These are phyloP conservation scores for Yarrowia sp. DNA, from an alignment of 805 yeast genomes.

Conservation along the genomic window DNA sequence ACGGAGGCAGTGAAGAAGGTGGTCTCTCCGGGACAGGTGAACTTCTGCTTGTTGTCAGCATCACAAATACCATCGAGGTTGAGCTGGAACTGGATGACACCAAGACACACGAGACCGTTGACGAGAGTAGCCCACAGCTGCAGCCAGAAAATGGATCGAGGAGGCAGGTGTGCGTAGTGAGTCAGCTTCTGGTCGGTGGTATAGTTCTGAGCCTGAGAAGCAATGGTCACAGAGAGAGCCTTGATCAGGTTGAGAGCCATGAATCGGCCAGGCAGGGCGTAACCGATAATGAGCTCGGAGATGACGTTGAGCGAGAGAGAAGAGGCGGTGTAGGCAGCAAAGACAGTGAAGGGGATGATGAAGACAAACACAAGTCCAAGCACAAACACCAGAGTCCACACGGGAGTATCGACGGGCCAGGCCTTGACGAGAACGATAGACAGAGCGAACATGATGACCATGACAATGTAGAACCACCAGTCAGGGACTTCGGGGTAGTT, in stretches of 20 bases:
- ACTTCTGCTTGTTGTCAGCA: slow-evolving; percentile 40
- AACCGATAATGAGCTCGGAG: slow-evolving; percentile 69
- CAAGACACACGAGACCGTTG: slow-evolving; percentile 48
- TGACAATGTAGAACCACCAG: slow-evolving; percentile 59
- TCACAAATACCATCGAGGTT: slow-evolving; percentile 47
- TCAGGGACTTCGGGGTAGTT: slow-evolving; percentile 61
- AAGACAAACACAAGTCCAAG: slow-evolving; percentile 62
- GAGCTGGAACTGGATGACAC: slow-evolving; percentile 49
- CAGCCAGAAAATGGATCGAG: slow-evolving; percentile 61
- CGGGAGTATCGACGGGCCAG: slow-evolving; percentile 60
- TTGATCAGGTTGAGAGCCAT: slow-evolving; percentile 60
- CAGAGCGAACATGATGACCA: slow-evolving; percentile 55
- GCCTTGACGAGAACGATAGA: slow-evolving; percentile 54
- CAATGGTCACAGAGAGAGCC: slow-evolving; percentile 56
- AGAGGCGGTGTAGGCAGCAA: slow-evolving; percentile 66
- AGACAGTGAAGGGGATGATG: slow-evolving; percentile 67
- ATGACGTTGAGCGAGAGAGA: slow-evolving; percentile 65
- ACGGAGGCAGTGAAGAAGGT: slow-evolving; percentile 60
- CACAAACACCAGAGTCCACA: slow-evolving; percentile 68
- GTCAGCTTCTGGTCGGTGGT: slow-evolving; percentile 65
- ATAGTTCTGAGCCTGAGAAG: slow-evolving; percentile 66
- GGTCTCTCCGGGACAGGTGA: slow-evolving; percentile 51
- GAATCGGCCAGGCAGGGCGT: slow-evolving; percentile 69
- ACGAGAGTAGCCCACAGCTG: slow-evolving; percentile 56
- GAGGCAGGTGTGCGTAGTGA: slow-evolving; percentile 66